Evolutionary conservation across 2,329 filamentous ascomycete genomes (phyloP).

Genomic region (Fusarium mundagurra): DNA sequence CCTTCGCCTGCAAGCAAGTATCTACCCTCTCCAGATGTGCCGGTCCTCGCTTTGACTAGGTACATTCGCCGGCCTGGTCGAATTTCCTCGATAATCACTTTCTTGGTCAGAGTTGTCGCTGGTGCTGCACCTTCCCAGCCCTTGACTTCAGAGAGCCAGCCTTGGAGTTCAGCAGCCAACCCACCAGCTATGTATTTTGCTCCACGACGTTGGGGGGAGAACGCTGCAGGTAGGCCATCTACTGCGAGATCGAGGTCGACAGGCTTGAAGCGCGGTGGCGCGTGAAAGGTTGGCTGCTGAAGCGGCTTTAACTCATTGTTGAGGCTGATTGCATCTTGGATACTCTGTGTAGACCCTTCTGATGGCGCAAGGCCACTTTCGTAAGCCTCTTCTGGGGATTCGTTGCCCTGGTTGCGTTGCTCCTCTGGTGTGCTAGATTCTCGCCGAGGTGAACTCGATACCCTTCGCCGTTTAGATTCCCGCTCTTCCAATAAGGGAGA

Average conservation of each 20-base stretch:
- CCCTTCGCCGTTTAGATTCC: conserved; percentile 42
- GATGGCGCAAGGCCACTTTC: conserved; percentile 7
- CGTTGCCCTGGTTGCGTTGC: not conserved
- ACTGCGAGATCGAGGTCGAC: conserved; percentile 36
- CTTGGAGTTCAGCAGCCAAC: conserved; percentile 52
- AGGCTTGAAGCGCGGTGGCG: conserved; percentile 53
- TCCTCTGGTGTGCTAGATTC: conserved; percentile 15
- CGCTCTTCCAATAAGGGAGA: conserved; percentile 27
- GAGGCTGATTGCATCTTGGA: conserved; percentile 11
- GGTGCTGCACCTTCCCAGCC: conserved; percentile 43
- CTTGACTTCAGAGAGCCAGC: conserved; percentile 54
- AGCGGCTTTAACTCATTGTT: conserved; percentile 31
- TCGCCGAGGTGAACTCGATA: conserved; percentile 43
- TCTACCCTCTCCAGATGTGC: conserved; percentile 11
- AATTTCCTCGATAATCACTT: conserved; percentile 46
- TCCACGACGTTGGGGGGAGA: conserved; percentile 51
- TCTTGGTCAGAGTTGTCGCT: conserved; percentile 26
- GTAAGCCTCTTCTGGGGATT: not conserved
- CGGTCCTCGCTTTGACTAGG: conserved; percentile 40
- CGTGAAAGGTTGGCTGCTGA: conserved; percentile 52
- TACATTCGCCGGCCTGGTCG: conserved; percentile 49
- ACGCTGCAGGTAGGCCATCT: conserved; percentile 42
- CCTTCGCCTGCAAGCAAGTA: conserved; percentile 53
- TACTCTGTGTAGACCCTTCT: conserved; percentile 21
- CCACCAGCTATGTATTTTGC: conserved; percentile 50